Evolutionary conservation across 345 rosid genomes (phyloP).

Genomic region (Eucalyptus curtisii): DNA sequence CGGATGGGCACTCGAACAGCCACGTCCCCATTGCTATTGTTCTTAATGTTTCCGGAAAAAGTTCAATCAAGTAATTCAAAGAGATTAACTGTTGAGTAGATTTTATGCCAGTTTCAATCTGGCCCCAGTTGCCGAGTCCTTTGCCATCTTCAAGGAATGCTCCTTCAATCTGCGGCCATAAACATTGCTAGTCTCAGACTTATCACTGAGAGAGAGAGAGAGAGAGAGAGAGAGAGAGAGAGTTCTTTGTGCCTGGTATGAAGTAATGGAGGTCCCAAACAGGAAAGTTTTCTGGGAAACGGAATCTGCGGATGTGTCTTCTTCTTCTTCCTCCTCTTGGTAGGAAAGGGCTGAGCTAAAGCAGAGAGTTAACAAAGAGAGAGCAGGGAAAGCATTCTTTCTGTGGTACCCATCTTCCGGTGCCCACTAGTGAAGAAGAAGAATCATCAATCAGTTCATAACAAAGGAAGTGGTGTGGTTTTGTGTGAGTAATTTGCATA

Average conservation of each 20-base stretch:
- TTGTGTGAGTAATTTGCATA: background rate
- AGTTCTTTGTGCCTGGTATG: too few species aligned
- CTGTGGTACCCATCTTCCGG: background rate
- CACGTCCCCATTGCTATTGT: background rate
- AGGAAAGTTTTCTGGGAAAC: background rate
- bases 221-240: too few species aligned
- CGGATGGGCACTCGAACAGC: background rate
- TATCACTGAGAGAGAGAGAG: too few species aligned
- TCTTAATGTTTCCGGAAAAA: background rate
- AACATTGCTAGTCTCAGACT: background rate
- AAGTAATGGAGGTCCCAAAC: too few species aligned
- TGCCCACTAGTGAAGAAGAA: background rate
- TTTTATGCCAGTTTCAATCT: background rate
- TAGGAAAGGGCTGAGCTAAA: too few species aligned
- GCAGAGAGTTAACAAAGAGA: background rate
- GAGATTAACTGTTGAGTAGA: background rate
- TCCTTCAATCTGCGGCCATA: background rate
- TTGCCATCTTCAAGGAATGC: background rate
- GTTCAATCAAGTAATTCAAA: background rate
- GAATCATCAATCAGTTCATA: background rate
- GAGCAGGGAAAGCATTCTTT: background rate
- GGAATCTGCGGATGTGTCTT: background rate
- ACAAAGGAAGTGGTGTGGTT: too few species aligned
- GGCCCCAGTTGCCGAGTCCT: background rate
- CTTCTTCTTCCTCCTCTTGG: too few species aligned